A percentile compares a stretch with the other conserved stretches of the same genome.
These are phyloP conservation scores for Pittosporum tobira DNA, from an alignment of 129 eudicot genomes.

Conservation along the genomic window DNA sequence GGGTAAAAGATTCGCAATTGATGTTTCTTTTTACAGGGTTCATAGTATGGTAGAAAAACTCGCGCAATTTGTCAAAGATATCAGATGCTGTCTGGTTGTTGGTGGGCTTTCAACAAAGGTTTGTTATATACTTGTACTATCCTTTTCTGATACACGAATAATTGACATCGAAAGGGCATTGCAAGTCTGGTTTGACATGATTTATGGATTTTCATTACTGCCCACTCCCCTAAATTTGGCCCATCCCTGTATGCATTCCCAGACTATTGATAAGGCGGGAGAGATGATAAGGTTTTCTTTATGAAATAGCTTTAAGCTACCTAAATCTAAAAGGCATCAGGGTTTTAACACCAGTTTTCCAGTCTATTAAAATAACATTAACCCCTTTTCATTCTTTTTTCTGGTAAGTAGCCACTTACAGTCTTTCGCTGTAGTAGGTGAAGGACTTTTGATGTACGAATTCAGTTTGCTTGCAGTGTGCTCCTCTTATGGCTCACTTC, in stretches of 20 bases:
- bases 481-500: background rate
- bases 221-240: background rate
- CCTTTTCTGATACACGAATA: background rate
- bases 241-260: background rate
- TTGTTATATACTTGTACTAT: constrained; percentile 11
- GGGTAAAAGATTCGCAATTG: too few species aligned
- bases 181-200: background rate
- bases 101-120: constrained; percentile 93
- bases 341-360: too few species aligned
- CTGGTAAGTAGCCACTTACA: too few species aligned
- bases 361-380: too few species aligned
- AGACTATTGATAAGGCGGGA: background rate
- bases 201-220: background rate
- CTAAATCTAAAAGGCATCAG: too few species aligned
- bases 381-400: too few species aligned
- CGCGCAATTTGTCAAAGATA: constrained; percentile 68
- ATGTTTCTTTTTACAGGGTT: constrained; percentile 58
- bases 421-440: background rate
- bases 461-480: background rate
- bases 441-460: background rate
- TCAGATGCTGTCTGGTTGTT: constrained; percentile 79
- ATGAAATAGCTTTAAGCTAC: background rate
- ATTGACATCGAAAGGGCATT: background rate
- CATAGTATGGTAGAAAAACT: constrained; percentile 87
- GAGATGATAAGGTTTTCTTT: background rate